Evolutionary conservation across 768 basidiomycete genomes (phyloP), one percentile per base, ranked within the genome.

Genomic region (Neoboletus subvelutipes): DNA sequence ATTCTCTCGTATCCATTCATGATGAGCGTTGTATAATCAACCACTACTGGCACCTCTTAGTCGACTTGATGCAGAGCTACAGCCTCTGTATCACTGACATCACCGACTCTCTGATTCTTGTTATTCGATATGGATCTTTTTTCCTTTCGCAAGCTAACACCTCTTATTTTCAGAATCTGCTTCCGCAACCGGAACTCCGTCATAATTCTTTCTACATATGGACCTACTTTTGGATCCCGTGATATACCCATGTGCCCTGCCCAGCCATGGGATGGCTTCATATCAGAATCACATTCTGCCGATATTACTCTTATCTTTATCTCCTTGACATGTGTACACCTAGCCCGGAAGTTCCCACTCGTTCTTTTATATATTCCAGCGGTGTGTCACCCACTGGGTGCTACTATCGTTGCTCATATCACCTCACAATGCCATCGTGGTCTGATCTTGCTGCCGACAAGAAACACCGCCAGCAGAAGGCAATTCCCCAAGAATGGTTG

Each of bases 1-100:
- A 12, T 49, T 62, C 4, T 55, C 15, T 28, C 26, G 9, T 26
- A 10, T n/a, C 20, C 52, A 49, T 39, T 62, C 65, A 80, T 83
- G 90, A 92, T 81, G 90, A 92, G 90, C 81, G 88, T 91, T 89
- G 88, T 82, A 78, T 69, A 67, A 67, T 75, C 86, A 83, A 80
- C 80, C 78, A 74, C 67, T 52, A 81, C 83, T 92, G 89, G 90
- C 88, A 90, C 89, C 90, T 92, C 89, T 90, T 91, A 91, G 89
- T 90, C 85, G 87, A 92, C 81, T 70, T 84, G 83, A 72, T 76
- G 64, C 78, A 70, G 71, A 70, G 61, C 55, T 62, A 37, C 61
- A 42, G 68, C 68, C 72, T 75, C 75, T 74, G 80, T 72, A 75
- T 83, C 82, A 84, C 81, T 90, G 89, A 90, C 89, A 90, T 92